Conservation (phyloP, 257 asterid genomes). For the Leonotis leonurus region DNA sequence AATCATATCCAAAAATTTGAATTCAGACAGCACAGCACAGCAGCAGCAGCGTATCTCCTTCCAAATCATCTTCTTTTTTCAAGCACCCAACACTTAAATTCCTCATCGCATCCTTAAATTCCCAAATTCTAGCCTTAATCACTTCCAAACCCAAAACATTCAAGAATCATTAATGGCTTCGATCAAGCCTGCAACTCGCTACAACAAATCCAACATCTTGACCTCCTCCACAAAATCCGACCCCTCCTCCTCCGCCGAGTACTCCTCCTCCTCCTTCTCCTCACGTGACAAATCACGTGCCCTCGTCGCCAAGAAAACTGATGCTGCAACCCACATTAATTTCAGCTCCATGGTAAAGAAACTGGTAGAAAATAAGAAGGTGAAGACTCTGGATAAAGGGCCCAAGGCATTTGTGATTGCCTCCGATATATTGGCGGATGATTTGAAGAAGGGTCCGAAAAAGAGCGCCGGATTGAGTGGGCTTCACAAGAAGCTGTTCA, state of each 20-base stretch:
- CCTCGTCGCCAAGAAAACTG: slow-evolving; percentile 31
- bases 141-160: neutral
- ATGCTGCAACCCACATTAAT: slow-evolving; percentile 23
- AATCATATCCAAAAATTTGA: too few species aligned
- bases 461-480: slow-evolving; percentile 46
- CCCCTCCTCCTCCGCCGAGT: slow-evolving; percentile 65
- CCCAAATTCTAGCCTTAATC: slow-evolving; percentile 6
- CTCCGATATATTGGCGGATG: slow-evolving; percentile 55
- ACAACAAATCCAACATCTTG: slow-evolving; percentile 20
- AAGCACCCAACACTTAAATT: neutral
- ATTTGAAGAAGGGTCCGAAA: slow-evolving; percentile 58
- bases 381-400: slow-evolving; percentile 29
- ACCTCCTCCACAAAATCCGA: slow-evolving; percentile 54
- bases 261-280: slow-evolving; percentile 23
- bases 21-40: too few species aligned
- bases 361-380: slow-evolving; percentile 56
- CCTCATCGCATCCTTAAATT: slow-evolving; percentile 9
- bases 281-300: slow-evolving; percentile 33
- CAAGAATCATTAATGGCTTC: slow-evolving; percentile 49
- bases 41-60: too few species aligned
- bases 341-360: slow-evolving; percentile 64
- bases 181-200: slow-evolving; percentile 66
- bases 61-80: slow-evolving; percentile 5
- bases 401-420: slow-evolving; percentile 43
- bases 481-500: slow-evolving; percentile 78